phyloP scores from a whole-genome alignment of 108 stramenopile genomes.

The Cylindrotheca fusiformis region DNA sequence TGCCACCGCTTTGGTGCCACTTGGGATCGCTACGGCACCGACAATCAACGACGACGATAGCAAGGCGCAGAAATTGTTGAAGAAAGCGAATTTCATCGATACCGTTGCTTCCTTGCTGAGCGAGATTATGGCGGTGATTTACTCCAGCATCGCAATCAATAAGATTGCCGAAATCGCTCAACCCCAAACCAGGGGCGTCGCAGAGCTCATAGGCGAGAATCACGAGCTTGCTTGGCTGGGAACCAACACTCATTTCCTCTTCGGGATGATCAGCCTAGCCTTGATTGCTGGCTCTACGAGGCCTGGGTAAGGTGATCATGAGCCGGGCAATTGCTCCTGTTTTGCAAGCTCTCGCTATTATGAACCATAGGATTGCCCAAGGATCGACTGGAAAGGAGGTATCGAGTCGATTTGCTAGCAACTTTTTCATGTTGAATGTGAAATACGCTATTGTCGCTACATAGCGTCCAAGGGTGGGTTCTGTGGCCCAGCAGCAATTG shows the following conservation, averaged over 20 bases:
- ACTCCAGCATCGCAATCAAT: conserved; percentile 24
- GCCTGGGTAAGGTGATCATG: not conserved
- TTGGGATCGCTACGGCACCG: conserved; percentile 15
- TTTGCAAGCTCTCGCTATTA: conserved; percentile 4
- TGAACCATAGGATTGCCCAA: conserved; percentile 15
- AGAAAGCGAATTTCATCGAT: conserved; percentile 13
- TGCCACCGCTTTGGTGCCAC: conserved; percentile 13
- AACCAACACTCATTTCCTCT: conserved; percentile 22
- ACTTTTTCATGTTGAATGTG: conserved; percentile 9
- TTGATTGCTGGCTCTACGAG: conserved; percentile 3
- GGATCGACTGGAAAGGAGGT: conserved; percentile 5
- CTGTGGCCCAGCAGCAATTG: not conserved
- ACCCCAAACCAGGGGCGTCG: conserved; percentile 2
- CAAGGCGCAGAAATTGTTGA: not conserved
- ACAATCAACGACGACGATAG: conserved; percentile 1
- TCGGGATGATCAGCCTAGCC: conserved; percentile 14
- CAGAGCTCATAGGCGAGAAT: conserved; percentile 8
- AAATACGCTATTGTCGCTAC: not conserved
- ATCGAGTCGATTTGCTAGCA: conserved; percentile 2
- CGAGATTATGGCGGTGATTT: conserved; percentile 14
- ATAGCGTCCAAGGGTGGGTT: conserved; percentile 3
- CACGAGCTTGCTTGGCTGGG: conserved; percentile 20
- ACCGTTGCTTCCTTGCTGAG: conserved; percentile 15
- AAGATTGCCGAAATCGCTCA: conserved; percentile 15
- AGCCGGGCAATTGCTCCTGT: conserved; percentile 13